These are phyloP conservation scores for Colletotrichum sp. DNA, from an alignment of 2,329 filamentous ascomycete genomes.

Conservation along the genomic window DNA sequence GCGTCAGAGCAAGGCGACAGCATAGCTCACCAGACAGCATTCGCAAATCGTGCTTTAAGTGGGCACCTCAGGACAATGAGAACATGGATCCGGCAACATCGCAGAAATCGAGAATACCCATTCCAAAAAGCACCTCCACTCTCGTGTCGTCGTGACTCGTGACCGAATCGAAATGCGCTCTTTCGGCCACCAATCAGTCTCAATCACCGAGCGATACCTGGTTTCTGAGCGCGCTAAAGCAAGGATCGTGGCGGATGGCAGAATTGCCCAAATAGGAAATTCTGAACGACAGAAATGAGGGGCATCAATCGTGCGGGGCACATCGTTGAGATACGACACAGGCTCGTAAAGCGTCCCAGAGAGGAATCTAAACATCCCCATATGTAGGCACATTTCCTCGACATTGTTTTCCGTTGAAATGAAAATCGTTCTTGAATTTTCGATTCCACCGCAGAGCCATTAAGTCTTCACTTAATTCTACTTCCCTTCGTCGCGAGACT, in stretches of 20 bases:
- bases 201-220: neutral
- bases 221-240: neutral
- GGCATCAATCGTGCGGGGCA: neutral
- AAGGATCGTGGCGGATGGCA: neutral
- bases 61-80: neutral
- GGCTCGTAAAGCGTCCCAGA: neutral
- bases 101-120: neutral
- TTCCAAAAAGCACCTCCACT: neutral
- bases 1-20: neutral
- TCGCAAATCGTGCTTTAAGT: neutral
- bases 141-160: neutral
- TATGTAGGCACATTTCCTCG: neutral
- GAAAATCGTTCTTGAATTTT: neutral
- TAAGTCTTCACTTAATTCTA: neutral
- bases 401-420: neutral
- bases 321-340: neutral
- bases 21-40: neutral
- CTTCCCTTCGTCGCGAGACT: neutral
- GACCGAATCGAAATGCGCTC: neutral
- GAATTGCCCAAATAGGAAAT: neutral
- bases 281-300: neutral
- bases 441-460: neutral
- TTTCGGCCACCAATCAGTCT: neutral
- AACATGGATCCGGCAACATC: neutral
- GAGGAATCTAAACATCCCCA: neutral